Evolutionary conservation across 2,329 filamentous ascomycete genomes (phyloP).

Genomic region (Aspergillus fischeri): DNA sequence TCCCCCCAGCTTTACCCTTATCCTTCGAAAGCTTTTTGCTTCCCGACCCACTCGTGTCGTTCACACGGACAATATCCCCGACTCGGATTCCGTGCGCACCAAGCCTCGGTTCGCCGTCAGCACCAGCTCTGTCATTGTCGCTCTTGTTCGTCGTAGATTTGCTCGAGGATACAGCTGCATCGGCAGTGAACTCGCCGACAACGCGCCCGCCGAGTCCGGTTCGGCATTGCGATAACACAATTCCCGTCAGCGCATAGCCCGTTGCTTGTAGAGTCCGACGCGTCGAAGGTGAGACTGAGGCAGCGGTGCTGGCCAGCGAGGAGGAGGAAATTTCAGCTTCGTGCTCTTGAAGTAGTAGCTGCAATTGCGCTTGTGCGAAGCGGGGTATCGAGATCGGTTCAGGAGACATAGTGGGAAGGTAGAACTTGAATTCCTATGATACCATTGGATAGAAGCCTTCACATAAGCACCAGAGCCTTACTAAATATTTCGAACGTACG

Average conservation of each 20-base stretch:
- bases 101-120: slow-evolving; percentile 40
- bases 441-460: neutral
- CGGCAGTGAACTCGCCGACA: slow-evolving; percentile 71
- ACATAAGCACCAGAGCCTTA: neutral
- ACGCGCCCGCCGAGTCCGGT: slow-evolving; percentile 91
- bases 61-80: slow-evolving; percentile 46
- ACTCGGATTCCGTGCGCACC: slow-evolving; percentile 46
- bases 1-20: slow-evolving; percentile 31
- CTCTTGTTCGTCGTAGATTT: slow-evolving; percentile 11
- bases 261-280: slow-evolving; percentile 41
- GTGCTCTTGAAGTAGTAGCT: slow-evolving; percentile 42
- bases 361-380: slow-evolving; percentile 42
- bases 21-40: slow-evolving; percentile 27
- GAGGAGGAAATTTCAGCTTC: slow-evolving; percentile 43
- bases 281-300: slow-evolving; percentile 39
- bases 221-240: slow-evolving; percentile 68
- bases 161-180: slow-evolving; percentile 60
- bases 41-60: slow-evolving; percentile 28
- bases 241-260: slow-evolving; percentile 41
- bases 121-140: slow-evolving; percentile 30
- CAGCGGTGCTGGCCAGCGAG: slow-evolving; percentile 36
- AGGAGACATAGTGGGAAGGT: neutral
- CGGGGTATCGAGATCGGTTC: slow-evolving; percentile 32
- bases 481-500: neutral
- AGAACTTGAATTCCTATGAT: neutral